phyloP scores from a whole-genome alignment of 768 basidiomycete species.

The Tephrocybe sp. region DNA sequence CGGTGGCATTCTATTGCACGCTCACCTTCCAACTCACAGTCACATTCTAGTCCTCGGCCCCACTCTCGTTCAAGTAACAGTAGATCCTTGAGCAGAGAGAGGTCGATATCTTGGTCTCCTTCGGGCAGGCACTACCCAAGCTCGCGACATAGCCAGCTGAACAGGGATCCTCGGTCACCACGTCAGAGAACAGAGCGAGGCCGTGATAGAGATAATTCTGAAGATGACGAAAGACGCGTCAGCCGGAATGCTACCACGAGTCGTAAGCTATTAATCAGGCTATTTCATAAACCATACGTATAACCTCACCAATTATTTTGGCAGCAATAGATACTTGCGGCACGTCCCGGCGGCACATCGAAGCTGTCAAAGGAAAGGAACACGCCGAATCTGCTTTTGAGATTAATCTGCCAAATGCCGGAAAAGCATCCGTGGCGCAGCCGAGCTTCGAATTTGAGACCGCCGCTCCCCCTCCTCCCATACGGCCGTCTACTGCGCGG shows the following conservation, averaged over 20 bases:
- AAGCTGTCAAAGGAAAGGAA: conserved; percentile 10
- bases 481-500: background rate
- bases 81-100: conserved; percentile 11
- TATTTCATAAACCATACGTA: no score
- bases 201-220: background rate
- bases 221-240: background rate
- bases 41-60: conserved; percentile 27
- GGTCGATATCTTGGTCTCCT: conserved; percentile 34
- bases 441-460: background rate
- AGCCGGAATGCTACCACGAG: background rate
- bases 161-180: background rate
- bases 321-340: background rate
- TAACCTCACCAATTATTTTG: background rate
- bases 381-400: conserved; percentile 1
- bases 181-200: conserved; percentile 4
- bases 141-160: conserved; percentile 1
- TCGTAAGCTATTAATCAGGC: no score
- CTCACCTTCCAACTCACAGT: conserved; percentile 21
- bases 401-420: background rate
- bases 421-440: conserved; percentile 5
- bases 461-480: background rate
- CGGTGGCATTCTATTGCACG: conserved; percentile 21
- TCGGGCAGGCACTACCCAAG: conserved; percentile 31
- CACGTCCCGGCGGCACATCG: background rate
- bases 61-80: conserved; percentile 21